A percentile compares a stretch with the other conserved stretches of the same genome.
These are phyloP conservation scores for Stentor coeruleus DNA, from an alignment of 73 alveolate species.

Conservation along the genomic window DNA sequence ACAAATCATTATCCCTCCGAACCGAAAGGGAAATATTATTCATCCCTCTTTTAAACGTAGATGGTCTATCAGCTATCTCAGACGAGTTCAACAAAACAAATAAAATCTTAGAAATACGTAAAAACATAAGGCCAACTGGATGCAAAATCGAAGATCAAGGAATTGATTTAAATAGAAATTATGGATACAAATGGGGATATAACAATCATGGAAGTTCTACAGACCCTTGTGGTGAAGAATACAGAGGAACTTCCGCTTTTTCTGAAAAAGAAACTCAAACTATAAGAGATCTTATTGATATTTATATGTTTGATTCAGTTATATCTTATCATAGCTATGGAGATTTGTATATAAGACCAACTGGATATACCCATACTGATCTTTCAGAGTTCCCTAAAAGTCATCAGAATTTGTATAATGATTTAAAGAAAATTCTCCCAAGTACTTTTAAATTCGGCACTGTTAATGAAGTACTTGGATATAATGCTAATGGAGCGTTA, in stretches of 20 bases:
- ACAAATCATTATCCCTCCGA: neutral
- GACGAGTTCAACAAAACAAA: conserved; percentile 35
- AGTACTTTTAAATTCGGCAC: neutral
- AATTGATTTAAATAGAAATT: conserved; percentile 93
- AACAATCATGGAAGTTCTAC: conserved; percentile 77
- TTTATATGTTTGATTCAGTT: conserved; percentile 59
- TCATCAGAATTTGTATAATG: neutral
- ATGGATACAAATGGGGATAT: conserved; percentile 73
- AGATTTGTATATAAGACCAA: conserved; percentile 78
- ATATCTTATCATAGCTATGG: conserved; percentile 92
- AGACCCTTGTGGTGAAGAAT: conserved; percentile 85
- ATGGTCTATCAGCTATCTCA: conserved; percentile 65
- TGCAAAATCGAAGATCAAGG: conserved; percentile 58
- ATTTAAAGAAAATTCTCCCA: neutral
- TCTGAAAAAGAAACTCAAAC: conserved; percentile 91
- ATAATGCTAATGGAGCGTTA: conserved; percentile 5
- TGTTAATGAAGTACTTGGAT: neutral
- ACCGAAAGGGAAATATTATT: conserved; percentile 31
- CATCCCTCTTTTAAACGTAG: conserved; percentile 87
- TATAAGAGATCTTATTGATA: conserved; percentile 65
- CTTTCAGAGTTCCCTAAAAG: neutral
- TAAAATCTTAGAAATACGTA: conserved; percentile 46
- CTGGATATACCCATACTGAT: conserved; percentile 37
- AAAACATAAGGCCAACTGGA: conserved; percentile 62
- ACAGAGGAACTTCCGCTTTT: conserved; percentile 85